Conservation (phyloP, 768 basidiomycete species). For the Boletus rufocinnamomeus region DNA sequence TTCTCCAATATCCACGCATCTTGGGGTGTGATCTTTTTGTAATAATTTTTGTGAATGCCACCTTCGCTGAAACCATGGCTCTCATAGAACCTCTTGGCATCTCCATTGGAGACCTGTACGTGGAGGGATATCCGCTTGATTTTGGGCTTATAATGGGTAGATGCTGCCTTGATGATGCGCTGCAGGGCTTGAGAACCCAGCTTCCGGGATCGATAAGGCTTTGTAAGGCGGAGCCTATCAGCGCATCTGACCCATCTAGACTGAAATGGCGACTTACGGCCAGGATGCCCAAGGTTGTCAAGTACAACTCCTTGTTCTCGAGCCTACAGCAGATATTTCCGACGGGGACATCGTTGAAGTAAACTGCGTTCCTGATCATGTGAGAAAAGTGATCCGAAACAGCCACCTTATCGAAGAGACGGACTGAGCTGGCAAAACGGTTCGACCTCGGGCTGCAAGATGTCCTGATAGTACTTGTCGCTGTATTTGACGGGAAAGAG, state of each 20-base stretch:
- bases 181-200: conserved; percentile 75
- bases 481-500: conserved; percentile 90
- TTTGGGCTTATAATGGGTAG: conserved; percentile 56
- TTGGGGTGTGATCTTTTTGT: conserved; percentile 84
- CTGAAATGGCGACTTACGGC: conserved; percentile 55
- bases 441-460: conserved; percentile 75
- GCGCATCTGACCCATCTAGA: conserved; percentile 13
- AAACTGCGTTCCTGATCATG: conserved; percentile 53
- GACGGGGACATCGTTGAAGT: conserved; percentile 91
- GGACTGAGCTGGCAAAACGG: conserved; percentile 86
- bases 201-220: conserved; percentile 85
- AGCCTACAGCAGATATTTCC: conserved; percentile 86
- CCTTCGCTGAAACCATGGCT: conserved; percentile 76
- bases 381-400: conserved; percentile 24
- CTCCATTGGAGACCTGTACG: conserved; percentile 80
- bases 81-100: conserved; percentile 82
- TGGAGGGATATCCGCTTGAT: conserved; percentile 79
- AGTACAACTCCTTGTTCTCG: conserved; percentile 66
- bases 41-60: conserved; percentile 70
- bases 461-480: conserved; percentile 84
- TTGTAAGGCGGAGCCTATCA: conserved; percentile 16
- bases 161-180: conserved; percentile 64
- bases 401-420: conserved; percentile 34
- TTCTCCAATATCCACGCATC: conserved; percentile 89
- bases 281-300: conserved; percentile 92